Evolutionary conservation across 2,329 filamentous ascomycete genomes (phyloP).

Genomic region (Trichoderma atroviride): DNA sequence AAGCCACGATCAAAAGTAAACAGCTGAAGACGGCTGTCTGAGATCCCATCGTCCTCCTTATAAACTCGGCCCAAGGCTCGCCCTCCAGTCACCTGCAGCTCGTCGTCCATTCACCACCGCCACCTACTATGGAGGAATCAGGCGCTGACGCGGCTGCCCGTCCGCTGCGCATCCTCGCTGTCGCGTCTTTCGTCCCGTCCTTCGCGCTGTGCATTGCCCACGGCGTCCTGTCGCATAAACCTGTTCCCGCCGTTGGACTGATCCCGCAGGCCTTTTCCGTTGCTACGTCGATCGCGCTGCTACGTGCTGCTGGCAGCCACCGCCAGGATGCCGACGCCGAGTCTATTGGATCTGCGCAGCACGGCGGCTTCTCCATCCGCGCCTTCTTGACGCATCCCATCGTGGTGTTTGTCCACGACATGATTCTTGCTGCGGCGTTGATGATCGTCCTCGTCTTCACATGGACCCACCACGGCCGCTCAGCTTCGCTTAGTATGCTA

Average conservation of each 20-base stretch:
- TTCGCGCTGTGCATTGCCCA: constrained; percentile 46
- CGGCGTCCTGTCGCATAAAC: constrained; percentile 40
- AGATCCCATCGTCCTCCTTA: neutral
- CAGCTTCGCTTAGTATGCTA: constrained; percentile 43
- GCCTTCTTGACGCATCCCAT: constrained; percentile 37
- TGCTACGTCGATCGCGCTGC: constrained; percentile 33
- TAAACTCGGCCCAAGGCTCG: neutral
- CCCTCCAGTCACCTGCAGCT: neutral
- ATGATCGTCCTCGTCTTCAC: constrained; percentile 47
- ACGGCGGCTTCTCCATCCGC: constrained; percentile 14
- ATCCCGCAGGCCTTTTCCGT: constrained; percentile 45
- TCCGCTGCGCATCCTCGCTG: constrained; percentile 41
- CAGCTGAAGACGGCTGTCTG: neutral
- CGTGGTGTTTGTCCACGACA: constrained; percentile 43
- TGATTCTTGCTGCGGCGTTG: constrained; percentile 41
- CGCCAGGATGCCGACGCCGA: constrained; percentile 20
- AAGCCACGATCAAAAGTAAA: neutral
- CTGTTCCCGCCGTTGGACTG: constrained; percentile 45
- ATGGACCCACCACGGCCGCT: constrained; percentile 39
- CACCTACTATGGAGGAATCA: constrained; percentile 12
- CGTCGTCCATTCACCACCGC: neutral
- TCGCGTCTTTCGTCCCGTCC: constrained; percentile 44
- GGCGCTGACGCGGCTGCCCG: constrained; percentile 28
- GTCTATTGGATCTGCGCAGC: constrained; percentile 2
- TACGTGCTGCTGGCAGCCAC: constrained; percentile 27